Evolutionary conservation across 1,284 basidiomycete genomes (phyloP).

Genomic region (Ceratobasidium sp.): DNA sequence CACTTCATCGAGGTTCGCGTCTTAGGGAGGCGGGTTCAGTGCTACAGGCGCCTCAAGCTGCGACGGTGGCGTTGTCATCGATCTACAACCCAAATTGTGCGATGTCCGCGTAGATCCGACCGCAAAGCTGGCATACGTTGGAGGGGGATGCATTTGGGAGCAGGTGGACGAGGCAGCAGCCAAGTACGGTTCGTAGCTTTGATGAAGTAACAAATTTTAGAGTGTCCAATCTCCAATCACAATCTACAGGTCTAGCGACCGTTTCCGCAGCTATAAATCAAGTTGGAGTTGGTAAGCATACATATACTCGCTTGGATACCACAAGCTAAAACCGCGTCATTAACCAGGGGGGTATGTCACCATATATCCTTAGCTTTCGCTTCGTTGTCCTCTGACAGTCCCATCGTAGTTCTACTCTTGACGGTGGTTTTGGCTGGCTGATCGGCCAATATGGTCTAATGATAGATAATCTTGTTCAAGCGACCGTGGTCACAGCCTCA

Average conservation of each 20-base stretch:
- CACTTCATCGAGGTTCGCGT: background rate
- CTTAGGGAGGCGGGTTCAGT: slow-evolving; percentile 38
- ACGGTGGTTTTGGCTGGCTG: slow-evolving; percentile 72
- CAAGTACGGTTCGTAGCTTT: slow-evolving; percentile 29
- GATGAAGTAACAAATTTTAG: background rate
- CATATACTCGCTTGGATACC: background rate
- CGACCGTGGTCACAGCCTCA: slow-evolving; percentile 66
- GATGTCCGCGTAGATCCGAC: slow-evolving; percentile 61
- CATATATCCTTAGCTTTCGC: background rate
- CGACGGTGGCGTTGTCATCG: slow-evolving; percentile 70
- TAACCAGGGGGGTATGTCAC: slow-evolving; percentile 14
- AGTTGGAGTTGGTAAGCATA: slow-evolving; percentile 22
- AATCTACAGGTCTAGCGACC: background rate
- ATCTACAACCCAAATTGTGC: slow-evolving; percentile 65
- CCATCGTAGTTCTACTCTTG: slow-evolving; percentile 63
- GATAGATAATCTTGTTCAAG: slow-evolving; percentile 69
- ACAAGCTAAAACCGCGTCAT: background rate
- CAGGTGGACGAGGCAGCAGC: slow-evolving; percentile 62
- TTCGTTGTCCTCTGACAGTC: background rate
- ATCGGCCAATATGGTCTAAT: slow-evolving; percentile 65
- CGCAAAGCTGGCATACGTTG: slow-evolving; percentile 63
- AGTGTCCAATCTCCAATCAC: background rate
- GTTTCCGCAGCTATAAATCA: slow-evolving; percentile 20
- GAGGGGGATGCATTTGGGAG: slow-evolving; percentile 68
- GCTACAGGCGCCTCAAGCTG: slow-evolving; percentile 47